Percentiles rank a stretch among this genome's conserved stretches.
Conservation (phyloP, 495 filamentous ascomycete species). For the Hypoxylon cercidicola region DNA sequence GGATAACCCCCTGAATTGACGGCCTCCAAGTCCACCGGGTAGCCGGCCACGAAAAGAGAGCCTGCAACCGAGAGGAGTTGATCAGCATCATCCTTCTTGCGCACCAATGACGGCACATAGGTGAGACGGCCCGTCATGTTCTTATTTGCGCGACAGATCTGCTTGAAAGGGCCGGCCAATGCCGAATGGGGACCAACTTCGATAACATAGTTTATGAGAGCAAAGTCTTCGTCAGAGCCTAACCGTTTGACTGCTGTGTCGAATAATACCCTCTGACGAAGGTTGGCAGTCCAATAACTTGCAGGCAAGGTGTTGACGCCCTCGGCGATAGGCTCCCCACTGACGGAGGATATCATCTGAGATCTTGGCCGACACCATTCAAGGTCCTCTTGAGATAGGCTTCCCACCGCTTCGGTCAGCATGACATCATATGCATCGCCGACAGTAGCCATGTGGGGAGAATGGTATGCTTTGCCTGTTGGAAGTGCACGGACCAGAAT, state of each 20-base stretch:
- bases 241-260: constrained; percentile 46
- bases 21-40: constrained; percentile 24
- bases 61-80: constrained; percentile 52
- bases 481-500: constrained; percentile 54
- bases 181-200: constrained; percentile 69
- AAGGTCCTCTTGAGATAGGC: constrained; percentile 30
- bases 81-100: constrained; percentile 48
- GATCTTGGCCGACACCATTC: constrained; percentile 33
- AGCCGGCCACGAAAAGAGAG: constrained; percentile 45
- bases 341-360: constrained; percentile 51
- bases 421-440: constrained; percentile 49
- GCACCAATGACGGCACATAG: constrained; percentile 52
- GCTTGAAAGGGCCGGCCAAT: constrained; percentile 57
- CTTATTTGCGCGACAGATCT: constrained; percentile 47
- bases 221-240: constrained; percentile 16
- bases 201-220: constrained; percentile 36
- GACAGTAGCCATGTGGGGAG: constrained; percentile 57
- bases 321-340: constrained; percentile 25
- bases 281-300: constrained; percentile 59
- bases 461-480: constrained; percentile 63
- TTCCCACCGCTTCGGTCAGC: constrained; percentile 24
- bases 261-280: constrained; percentile 60
- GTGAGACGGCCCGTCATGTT: constrained; percentile 25
- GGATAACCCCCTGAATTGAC: constrained; percentile 20
- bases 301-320: constrained; percentile 3